phyloP scores from a whole-genome alignment of 2,329 filamentous ascomycete genomes.

The Xylariales sp. region DNA sequence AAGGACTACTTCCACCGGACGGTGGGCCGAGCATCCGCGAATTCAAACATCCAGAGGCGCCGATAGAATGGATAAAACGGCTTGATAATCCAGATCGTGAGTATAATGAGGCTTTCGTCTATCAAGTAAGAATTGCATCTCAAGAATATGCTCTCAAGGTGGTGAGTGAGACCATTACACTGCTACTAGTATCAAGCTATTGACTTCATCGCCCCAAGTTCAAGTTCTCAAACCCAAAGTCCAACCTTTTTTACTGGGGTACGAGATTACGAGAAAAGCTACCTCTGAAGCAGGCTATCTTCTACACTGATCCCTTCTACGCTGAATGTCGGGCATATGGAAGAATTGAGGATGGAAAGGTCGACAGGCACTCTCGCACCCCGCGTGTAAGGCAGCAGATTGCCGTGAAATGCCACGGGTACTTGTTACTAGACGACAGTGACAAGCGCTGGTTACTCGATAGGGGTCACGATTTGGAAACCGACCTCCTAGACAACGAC shows the following conservation, averaged over 20 bases:
- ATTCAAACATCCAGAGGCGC: background rate
- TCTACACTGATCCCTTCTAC: constrained; percentile 20
- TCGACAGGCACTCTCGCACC: background rate
- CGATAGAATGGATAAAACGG: constrained; percentile 21
- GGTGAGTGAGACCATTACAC: background rate
- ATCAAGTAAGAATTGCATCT: constrained; percentile 5
- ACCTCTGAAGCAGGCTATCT: background rate
- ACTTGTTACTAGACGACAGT: background rate
- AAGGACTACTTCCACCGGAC: background rate
- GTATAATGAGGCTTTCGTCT: constrained; percentile 8
- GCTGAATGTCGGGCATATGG: constrained; percentile 28
- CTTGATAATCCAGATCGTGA: constrained; percentile 15
- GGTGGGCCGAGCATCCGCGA: background rate
- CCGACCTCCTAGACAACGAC: background rate
- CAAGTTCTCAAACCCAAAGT: constrained; percentile 7
- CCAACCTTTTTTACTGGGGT: background rate
- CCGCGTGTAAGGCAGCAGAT: background rate
- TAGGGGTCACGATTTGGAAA: background rate
- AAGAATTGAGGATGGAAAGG: constrained; percentile 5
- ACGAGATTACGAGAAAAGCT: background rate
- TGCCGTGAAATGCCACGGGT: constrained; percentile 16
- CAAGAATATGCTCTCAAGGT: constrained; percentile 15
- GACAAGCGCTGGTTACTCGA: background rate
- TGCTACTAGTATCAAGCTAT: too few species aligned
- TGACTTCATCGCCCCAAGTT: constrained; percentile 1